A percentile compares a stretch with the other conserved stretches of the same genome.
phyloP scores from a whole-genome alignment of 116 monocot species.

The Cymodocea nodosa region DNA sequence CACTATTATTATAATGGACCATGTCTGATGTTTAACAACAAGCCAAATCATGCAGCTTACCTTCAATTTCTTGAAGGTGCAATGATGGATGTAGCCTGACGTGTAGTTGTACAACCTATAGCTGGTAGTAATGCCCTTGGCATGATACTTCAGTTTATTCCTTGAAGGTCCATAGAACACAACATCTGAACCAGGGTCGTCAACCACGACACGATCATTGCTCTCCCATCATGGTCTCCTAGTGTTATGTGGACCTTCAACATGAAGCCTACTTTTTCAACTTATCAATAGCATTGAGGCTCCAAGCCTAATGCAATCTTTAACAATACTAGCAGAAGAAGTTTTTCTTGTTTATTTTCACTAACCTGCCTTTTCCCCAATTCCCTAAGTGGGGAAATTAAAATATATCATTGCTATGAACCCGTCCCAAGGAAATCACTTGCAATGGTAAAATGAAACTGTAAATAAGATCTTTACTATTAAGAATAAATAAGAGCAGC shows the following conservation, averaged over 20 bases:
- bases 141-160: slow-evolving; percentile 11
- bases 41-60: not conserved
- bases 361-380: not conserved
- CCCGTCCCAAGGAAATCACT: too few relatives aligned
- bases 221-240: slow-evolving; percentile 21
- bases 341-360: too few relatives aligned
- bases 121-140: slow-evolving; percentile 9
- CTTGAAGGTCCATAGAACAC: slow-evolving; percentile 19
- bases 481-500: not conserved
- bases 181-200: slow-evolving; percentile 10
- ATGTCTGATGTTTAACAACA: not conserved
- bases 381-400: not conserved
- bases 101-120: slow-evolving; percentile 27
- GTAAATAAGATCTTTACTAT: too few relatives aligned
- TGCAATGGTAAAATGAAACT: too few relatives aligned
- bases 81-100: slow-evolving; percentile 47
- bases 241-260: slow-evolving; percentile 26
- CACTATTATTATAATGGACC: not conserved
- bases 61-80: slow-evolving; percentile 23
- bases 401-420: too few relatives aligned
- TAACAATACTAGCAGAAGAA: too few relatives aligned
- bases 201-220: slow-evolving; percentile 36
- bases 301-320: too few relatives aligned
- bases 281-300: not conserved
- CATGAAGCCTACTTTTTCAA: not conserved